Percentiles rank a stretch among this genome's conserved stretches.
Conservation (phyloP, 306 rosid genomes). For the Medicago ruthenica region DNA sequence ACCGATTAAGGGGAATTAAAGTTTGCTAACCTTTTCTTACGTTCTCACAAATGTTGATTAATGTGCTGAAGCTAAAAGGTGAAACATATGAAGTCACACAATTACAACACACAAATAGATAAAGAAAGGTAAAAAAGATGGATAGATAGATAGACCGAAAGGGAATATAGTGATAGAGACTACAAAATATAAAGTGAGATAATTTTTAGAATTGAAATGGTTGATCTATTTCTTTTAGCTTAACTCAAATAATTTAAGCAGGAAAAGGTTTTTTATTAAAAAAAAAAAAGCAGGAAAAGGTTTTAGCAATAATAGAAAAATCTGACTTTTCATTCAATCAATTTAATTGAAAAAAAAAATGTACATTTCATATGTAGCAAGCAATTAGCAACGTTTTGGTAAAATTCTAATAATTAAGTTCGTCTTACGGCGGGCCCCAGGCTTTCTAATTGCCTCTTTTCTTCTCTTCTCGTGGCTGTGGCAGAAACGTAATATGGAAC, state of each 20-base stretch:
- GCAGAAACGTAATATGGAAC: conserved; percentile 75
- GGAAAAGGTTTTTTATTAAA: neutral
- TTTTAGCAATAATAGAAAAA: neutral
- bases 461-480: conserved; percentile 55
- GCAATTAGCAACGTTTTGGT: conserved; percentile 5
- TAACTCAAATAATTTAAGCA: neutral
- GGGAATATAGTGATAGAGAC: too few species aligned
- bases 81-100: too few species aligned
- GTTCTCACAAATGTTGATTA: too few species aligned
- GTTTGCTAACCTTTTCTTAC: too few species aligned
- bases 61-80: too few species aligned
- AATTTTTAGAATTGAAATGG: neutral
- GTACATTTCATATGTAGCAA: conserved; percentile 14
- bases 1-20: too few species aligned
- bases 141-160: too few species aligned
- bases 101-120: too few species aligned
- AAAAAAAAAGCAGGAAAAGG: neutral
- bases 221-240: neutral
- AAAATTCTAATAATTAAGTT: neutral
- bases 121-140: too few species aligned
- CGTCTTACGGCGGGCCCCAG: neutral
- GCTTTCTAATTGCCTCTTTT: neutral
- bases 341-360: conserved; percentile 12
- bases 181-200: neutral
- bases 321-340: neutral